Percentiles rank a stretch among this genome's conserved stretches.
Conservation (phyloP, 208 protist species). For the Giardia duodenalis region DNA sequence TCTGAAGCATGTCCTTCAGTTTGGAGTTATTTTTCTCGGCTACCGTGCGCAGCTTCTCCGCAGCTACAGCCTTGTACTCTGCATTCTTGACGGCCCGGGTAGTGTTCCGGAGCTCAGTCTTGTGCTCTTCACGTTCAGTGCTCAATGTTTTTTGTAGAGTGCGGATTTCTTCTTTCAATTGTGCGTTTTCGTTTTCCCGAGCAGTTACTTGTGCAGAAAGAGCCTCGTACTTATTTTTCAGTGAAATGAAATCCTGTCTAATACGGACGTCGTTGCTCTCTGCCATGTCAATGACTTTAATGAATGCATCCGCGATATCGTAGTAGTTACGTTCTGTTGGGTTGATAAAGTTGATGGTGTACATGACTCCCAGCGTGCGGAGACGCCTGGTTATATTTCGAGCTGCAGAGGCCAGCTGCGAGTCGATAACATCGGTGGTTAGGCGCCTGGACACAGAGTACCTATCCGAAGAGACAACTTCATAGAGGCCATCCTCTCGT, state of each 20-base stretch:
- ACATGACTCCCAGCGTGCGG: background rate
- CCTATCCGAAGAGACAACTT: background rate
- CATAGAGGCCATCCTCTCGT: background rate
- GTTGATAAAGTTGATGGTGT: background rate
- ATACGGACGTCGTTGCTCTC: constrained; percentile 2
- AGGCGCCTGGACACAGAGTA: background rate
- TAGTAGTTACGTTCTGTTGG: background rate
- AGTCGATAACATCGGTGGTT: background rate
- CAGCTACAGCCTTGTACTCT: background rate
- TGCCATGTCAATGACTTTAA: background rate
- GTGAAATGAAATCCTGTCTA: background rate
- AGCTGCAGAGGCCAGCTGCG: background rate
- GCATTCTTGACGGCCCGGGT: background rate
- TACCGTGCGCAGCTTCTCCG: background rate
- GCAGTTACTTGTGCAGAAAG: background rate
- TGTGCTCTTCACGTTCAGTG: background rate
- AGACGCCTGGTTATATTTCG: background rate
- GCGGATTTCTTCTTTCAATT: background rate
- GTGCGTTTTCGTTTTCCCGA: background rate
- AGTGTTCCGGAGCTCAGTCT: background rate
- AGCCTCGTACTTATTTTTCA: background rate
- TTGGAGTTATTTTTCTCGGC: background rate
- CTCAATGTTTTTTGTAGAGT: background rate
- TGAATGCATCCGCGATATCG: background rate
- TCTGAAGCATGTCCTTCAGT: background rate